Base-by-base conservation (phyloP, 805 yeast genomes). In the Allodekkera sacchari region DNA sequence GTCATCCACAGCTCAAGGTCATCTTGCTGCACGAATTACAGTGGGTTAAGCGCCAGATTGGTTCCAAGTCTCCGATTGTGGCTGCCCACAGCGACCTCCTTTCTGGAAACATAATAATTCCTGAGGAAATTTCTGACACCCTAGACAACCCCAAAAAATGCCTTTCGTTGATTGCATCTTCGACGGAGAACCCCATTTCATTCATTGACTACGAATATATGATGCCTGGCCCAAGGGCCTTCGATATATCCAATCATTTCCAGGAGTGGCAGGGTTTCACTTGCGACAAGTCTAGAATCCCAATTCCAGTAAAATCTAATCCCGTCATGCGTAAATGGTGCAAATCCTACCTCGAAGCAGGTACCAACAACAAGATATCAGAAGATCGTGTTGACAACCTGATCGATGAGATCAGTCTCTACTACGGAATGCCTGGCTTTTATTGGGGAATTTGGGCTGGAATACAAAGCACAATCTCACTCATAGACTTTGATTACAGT, bases 391-490 rank as follows among this genome's bases (percentile, higher is more conserved):
- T 77, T 5, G 63, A 63, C 32, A 40, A 37, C 1, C 54, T 80
- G 19, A 68, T 80, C 14, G 52, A 59, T 9, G 88, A 81, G 48
- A 65, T 82, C 15, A 53, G 60, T 10, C 50, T 65, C 4, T 79
- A 70, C 60, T 82, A 78, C 59, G 92, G 92, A 0, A 55, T 81
- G 55, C 92, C 92, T 0, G 92, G 89, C 1, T 77, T 81, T 46
- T 81, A 78, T 50, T 81, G 92, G 92, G 88, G 89, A 1, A 66
- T 82, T 7, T 81, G 92, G 92, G 74, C 87, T 2, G 77, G 76
- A 37, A 81, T 82, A 32, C 92, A 81, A 53, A 65, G 79, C 37
- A 67, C 67, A 33, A 71, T 77, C 15, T 77, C 85, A 2, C 66
- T 71, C 18, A 80, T 81, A 28, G 89, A 82, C 43, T 81, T 81